Percentiles rank a stretch among this genome's conserved stretches.
These are phyloP conservation scores for Paracamarosporium sp. DNA, from an alignment of 2,329 filamentous ascomycete genomes.

Conservation along the genomic window DNA sequence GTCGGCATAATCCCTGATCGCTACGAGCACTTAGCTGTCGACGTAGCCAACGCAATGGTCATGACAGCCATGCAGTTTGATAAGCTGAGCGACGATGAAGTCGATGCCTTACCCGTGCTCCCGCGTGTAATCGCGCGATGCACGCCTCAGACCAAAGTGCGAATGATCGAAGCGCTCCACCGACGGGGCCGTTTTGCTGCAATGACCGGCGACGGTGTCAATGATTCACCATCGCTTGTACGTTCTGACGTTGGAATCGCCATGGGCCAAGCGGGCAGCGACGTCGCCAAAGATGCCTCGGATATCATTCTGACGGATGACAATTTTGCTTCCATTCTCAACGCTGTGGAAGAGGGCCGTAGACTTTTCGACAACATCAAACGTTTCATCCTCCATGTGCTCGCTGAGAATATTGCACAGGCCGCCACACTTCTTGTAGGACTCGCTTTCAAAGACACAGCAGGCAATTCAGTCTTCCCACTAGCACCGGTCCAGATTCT, in stretches of 20 bases:
- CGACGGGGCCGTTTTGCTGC: slow-evolving; percentile 78
- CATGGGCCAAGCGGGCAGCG: slow-evolving; percentile 85
- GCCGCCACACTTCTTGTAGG: slow-evolving; percentile 83
- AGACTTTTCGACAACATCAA: slow-evolving; percentile 90
- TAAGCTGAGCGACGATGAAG: slow-evolving; percentile 74
- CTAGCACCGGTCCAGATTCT: slow-evolving; percentile 85
- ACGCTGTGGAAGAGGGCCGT: slow-evolving; percentile 81
- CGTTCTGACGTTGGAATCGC: slow-evolving; percentile 85
- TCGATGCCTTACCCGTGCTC: slow-evolving; percentile 75
- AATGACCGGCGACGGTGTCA: slow-evolving; percentile 87
- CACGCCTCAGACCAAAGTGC: slow-evolving; percentile 84
- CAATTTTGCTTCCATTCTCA: slow-evolving; percentile 86
- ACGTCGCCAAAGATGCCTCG: slow-evolving; percentile 83
- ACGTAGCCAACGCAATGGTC: slow-evolving; percentile 35
- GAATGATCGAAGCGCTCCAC: slow-evolving; percentile 89
- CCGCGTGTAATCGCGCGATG: slow-evolving; percentile 85
- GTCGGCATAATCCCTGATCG: slow-evolving; percentile 57
- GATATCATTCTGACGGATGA: slow-evolving; percentile 87
- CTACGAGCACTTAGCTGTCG: slow-evolving; percentile 24
- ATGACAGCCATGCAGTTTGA: slow-evolving; percentile 70
- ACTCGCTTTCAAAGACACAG: slow-evolving; percentile 77
- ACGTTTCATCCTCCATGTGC: slow-evolving; percentile 79
- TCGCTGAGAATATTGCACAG: slow-evolving; percentile 83
- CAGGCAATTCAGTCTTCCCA: slow-evolving; percentile 80
- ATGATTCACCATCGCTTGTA: slow-evolving; percentile 82